Evolutionary conservation across 805 yeast species (phyloP).

Genomic region (Metschnikowia borealis): DNA sequence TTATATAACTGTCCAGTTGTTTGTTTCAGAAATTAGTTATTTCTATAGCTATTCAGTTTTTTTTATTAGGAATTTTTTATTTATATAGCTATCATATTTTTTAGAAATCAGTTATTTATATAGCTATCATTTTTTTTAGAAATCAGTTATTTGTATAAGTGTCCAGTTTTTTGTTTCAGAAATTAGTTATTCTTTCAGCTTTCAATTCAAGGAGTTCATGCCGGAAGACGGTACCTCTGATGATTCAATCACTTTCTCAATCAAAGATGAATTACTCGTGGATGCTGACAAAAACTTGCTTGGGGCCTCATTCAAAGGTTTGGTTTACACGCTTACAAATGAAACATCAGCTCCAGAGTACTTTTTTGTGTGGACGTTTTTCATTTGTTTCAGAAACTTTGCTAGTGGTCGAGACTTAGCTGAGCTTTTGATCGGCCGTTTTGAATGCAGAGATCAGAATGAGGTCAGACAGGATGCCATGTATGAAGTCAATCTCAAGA

Average conservation of each 20-base stretch:
- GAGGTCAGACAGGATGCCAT: slow-evolving; percentile 33
- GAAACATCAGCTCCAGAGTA: slow-evolving; percentile 62
- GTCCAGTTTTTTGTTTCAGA: too few relatives aligned
- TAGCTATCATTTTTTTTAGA: too few relatives aligned
- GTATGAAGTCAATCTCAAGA: slow-evolving; percentile 40
- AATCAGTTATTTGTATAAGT: too few relatives aligned
- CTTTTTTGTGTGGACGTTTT: slow-evolving; percentile 67
- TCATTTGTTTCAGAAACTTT: slow-evolving; percentile 72
- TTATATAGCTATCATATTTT: too few relatives aligned
- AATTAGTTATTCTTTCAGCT: slow-evolving; percentile 34
- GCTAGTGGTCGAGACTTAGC: slow-evolving; percentile 63
- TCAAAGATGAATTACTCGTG: slow-evolving; percentile 47
- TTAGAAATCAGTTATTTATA: too few relatives aligned
- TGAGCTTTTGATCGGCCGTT: slow-evolving; percentile 42
- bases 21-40: too few relatives aligned
- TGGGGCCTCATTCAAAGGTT: slow-evolving; percentile 70
- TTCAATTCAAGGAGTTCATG: slow-evolving; percentile 34
- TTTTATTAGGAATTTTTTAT: too few relatives aligned
- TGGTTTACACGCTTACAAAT: slow-evolving; percentile 63
- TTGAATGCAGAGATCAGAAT: slow-evolving; percentile 19
- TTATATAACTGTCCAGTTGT: too few relatives aligned
- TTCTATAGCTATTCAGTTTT: too few relatives aligned
- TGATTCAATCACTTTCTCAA: slow-evolving; percentile 8
- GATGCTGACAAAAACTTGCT: slow-evolving; percentile 50
- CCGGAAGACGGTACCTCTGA: background rate